Base-by-base conservation (phyloP, 2,329 filamentous ascomycete species). In the Periconia digitata region DNA sequence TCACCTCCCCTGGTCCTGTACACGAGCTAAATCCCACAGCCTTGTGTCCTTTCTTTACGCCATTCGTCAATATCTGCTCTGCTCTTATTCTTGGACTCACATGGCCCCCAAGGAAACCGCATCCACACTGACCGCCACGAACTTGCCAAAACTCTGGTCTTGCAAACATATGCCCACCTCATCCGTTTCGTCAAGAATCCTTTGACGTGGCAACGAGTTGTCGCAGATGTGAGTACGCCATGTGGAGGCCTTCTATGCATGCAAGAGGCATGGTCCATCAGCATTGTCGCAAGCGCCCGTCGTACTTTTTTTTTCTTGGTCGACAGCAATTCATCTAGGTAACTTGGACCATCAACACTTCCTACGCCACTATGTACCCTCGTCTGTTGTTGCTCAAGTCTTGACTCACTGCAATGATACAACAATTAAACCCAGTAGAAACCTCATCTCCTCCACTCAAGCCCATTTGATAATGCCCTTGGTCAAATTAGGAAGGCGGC, bases 131-230 rank as follows among this genome's bases (percentile, higher is more conserved):
- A 50, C 48, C 54, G 47, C 48, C 53, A 49, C 52, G 45, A 50
- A 43, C 49, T 53, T 43, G 48, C 36, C 47, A 34, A 41, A 41
- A 56, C 39, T 48, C 49, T 22, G 46, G 46, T 55, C 58, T 60
- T 59, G 63, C 59, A 60, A 57, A 59, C 48, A 15, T 24, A 23
- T 48, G 43, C 45, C 51, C 53, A 54, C 54, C 53, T 39, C 38
- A 36, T 32, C 27, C 37, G 18, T 39, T 40, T 38, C 22, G 20
- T 45, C 43, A 43, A 36, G 39, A 48, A 50, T 47, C 39, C 55
- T 59, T 54, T 54, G 58, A 66, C 62, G 62, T 67, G 63, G 63
- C 62, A n/a, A n/a, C n/a, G n/a, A n/a, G n/a, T n/a, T n/a, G n/a
- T n/a, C n/a, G n/a, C n/a, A n/a, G n/a, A n/a, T n/a, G n/a, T n/a